Evolutionary conservation across 148 eudicot species (phyloP), one percentile per base, ranked within the genome.

Genomic region (Spergularia bocconei): DNA sequence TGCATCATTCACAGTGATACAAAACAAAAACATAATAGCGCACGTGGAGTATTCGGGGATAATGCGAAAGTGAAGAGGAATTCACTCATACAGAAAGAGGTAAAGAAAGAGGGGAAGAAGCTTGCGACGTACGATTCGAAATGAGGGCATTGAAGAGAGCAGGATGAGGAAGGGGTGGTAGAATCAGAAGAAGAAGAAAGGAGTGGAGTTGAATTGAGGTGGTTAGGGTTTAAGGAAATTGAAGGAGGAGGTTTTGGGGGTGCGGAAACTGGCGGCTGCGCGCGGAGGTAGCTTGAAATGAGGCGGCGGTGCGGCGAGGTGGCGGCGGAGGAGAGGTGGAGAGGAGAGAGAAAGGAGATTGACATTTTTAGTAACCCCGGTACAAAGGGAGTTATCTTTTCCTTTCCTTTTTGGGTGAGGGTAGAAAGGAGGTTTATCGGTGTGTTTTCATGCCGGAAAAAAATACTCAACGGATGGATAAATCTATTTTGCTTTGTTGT

Each of bases 71-170:
- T 2, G 21, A 13, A 13, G 63, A 21, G 23, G 8, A 11, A 57
- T 16, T 25, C 20, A 13, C 58, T 2, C n/a, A n/a, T n/a, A n/a
- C n/a, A n/a, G n/a, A n/a, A 47, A 63, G 44, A 11, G 63, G 47
- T 0, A 39, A 67, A 17, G 4, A 9, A 13, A 51, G 38, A 68
- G 64, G 20, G 21, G 12, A 4, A 53, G 38, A 14, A 63, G 16
- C 2, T 72, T 25, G 10, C 39, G 51, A 73, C 88, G 36, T 88
- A 91, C 98, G 91, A 87, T 69, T 91, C 65, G 77, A 93, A 93
- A 81, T 93, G 98, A 66, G 88, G 89, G 82, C 97, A 93, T 57
- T 90, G 83, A 80, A 93, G 98, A 68, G 97, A 86, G 82, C 98
- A 93, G 53, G 90, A 81, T 36, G 71, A 81, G 62, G 95, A 82